These are phyloP conservation scores for Rhizopus sp. DNA, from an alignment of 371 early-diverging fungal genomes.

Conservation along the genomic window DNA sequence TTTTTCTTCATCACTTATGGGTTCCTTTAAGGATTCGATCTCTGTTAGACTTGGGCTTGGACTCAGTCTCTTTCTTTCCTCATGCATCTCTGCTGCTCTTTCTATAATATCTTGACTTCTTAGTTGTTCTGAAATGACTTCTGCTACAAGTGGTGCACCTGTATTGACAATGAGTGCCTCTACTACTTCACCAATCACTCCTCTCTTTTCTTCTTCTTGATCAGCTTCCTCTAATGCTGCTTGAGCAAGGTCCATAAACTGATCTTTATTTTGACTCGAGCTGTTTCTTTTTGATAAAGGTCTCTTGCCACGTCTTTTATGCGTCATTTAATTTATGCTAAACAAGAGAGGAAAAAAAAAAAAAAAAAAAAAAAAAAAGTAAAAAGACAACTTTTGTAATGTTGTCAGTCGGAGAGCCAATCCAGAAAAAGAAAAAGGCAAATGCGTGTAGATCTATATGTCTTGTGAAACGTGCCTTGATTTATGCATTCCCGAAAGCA, in stretches of 20 bases:
- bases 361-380: constrained; percentile 1
- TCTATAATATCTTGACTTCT: constrained; percentile 51
- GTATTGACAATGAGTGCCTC: constrained; percentile 44
- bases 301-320: background rate
- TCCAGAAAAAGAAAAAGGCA: background rate
- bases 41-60: constrained; percentile 6
- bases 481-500: background rate
- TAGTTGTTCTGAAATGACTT: constrained; percentile 45
- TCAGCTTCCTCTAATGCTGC: constrained; percentile 51
- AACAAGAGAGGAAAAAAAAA: background rate
- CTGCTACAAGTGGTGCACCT: constrained; percentile 46
- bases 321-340: background rate
- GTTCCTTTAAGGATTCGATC: constrained; percentile 10
- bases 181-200: constrained; percentile 47
- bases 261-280: constrained; percentile 22
- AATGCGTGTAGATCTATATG: background rate
- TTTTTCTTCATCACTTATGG: constrained; percentile 10
- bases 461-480: background rate
- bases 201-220: constrained; percentile 46
- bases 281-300: background rate
- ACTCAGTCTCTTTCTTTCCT: constrained; percentile 13
- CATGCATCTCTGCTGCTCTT: constrained; percentile 37
- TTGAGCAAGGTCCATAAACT: constrained; percentile 50
- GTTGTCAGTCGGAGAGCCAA: background rate
- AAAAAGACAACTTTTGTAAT: no score